Evolutionary conservation across 305 asterid genomes (phyloP).

Genomic region (Fraxinus greggii): DNA sequence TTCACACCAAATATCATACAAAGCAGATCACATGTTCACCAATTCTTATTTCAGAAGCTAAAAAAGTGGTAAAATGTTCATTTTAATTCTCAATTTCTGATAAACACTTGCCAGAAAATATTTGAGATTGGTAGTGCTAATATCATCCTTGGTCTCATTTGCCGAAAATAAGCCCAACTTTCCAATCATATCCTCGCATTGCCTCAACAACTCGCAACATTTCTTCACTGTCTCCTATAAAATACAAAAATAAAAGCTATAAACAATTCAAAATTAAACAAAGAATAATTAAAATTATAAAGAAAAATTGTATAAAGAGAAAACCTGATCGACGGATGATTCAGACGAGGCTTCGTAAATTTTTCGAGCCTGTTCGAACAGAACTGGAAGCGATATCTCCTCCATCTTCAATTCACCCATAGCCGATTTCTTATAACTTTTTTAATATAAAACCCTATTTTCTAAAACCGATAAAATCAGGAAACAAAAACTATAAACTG

Average conservation of each 20-base stretch:
- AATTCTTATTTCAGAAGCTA: not conserved
- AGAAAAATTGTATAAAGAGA: not conserved
- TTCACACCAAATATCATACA: not conserved
- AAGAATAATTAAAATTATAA: not conserved
- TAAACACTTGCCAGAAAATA: slow-evolving; percentile 65
- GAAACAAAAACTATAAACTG: not conserved
- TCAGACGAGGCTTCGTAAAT: slow-evolving; percentile 70
- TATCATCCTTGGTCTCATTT: slow-evolving; percentile 88
- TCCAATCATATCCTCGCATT: slow-evolving; percentile 83
- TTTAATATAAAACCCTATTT: not conserved
- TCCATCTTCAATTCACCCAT: slow-evolving; percentile 66
- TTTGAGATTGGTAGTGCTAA: slow-evolving; percentile 83
- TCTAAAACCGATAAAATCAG: not conserved
- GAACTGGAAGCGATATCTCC: slow-evolving; percentile 66
- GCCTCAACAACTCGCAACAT: slow-evolving; percentile 65
- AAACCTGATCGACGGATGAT: slow-evolving; percentile 72
- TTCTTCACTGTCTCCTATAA: slow-evolving; percentile 55
- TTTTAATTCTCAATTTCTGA: not conserved
- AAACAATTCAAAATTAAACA: not conserved
- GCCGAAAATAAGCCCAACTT: slow-evolving; percentile 76
- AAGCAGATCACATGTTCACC: not conserved
- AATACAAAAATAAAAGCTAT: not conserved
- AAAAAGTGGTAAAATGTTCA: not conserved
- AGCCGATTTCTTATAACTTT: slow-evolving; percentile 4
- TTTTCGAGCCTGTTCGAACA: slow-evolving; percentile 71